phyloP scores from a whole-genome alignment of 2,329 filamentous ascomycete genomes.

The Massarina eburnea region DNA sequence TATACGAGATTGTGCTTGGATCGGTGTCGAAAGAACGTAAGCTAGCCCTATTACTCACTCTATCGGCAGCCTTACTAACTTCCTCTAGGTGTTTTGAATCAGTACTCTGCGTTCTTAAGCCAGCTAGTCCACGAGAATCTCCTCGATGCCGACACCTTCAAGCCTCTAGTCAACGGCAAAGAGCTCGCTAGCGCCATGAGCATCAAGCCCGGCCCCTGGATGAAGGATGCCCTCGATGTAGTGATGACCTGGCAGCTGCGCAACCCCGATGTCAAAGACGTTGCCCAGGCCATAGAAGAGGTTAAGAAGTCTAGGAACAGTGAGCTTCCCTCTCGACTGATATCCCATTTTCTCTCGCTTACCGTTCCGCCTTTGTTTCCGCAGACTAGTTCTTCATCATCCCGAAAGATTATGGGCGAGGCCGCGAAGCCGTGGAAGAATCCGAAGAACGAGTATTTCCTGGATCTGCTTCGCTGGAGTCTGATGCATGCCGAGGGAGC shows the following conservation, averaged over 20 bases:
- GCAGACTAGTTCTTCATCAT: slow-evolving; percentile 31
- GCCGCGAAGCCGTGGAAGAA: slow-evolving; percentile 63
- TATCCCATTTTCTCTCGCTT: slow-evolving; percentile 60
- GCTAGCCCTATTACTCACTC: no score
- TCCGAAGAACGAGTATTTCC: slow-evolving; percentile 48
- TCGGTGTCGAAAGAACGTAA: slow-evolving; percentile 47
- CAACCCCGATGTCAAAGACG: slow-evolving; percentile 68
- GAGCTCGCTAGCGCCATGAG: slow-evolving; percentile 68
- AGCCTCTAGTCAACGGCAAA: slow-evolving; percentile 68
- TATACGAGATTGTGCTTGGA: slow-evolving; percentile 60
- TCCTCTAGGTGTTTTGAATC: slow-evolving; percentile 47
- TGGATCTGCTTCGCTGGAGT: slow-evolving; percentile 65
- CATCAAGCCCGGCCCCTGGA: slow-evolving; percentile 78
- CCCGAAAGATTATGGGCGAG: slow-evolving; percentile 59
- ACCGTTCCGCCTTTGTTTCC: slow-evolving; percentile 69
- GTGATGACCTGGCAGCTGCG: slow-evolving; percentile 88
- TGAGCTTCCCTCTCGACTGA: slow-evolving; percentile 54
- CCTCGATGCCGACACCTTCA: slow-evolving; percentile 52
- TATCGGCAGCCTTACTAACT: slow-evolving; percentile 14
- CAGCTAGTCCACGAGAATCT: slow-evolving; percentile 56
- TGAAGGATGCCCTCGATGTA: slow-evolving; percentile 74
- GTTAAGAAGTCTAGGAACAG: slow-evolving; percentile 46
- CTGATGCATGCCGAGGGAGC: slow-evolving; percentile 55
- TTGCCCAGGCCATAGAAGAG: slow-evolving; percentile 49
- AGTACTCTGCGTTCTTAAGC: slow-evolving; percentile 57